A percentile compares a stretch with the other conserved stretches of the same genome.
These are phyloP conservation scores for Candida pseudofarinosa DNA, from an alignment of 805 yeast species.

Conservation along the genomic window DNA sequence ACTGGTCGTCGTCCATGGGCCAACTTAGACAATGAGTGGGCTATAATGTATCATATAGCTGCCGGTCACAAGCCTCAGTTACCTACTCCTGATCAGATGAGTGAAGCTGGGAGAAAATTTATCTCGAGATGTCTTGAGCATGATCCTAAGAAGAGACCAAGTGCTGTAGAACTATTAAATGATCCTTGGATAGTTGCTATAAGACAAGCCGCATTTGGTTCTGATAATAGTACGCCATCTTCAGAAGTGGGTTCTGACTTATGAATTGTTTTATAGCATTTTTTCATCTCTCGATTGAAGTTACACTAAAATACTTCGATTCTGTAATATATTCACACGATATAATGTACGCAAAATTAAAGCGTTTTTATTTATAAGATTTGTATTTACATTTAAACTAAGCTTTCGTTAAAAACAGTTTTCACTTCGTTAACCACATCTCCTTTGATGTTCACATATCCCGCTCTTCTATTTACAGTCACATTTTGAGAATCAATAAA, in stretches of 20 bases:
- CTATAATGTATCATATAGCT: slow-evolving; percentile 97
- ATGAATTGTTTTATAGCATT: too few species aligned
- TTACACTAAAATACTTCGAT: background rate
- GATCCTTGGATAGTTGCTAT: slow-evolving; percentile 89
- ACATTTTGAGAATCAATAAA: slow-evolving; percentile 38
- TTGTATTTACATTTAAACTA: background rate
- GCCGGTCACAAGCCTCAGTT: slow-evolving; percentile 88
- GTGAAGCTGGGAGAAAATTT: slow-evolving; percentile 68
- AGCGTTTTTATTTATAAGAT: too few species aligned
- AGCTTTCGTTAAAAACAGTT: slow-evolving; percentile 19
- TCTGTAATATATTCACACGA: slow-evolving; percentile 2
- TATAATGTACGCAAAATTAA: background rate
- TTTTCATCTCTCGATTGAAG: too few species aligned
- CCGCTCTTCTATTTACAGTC: slow-evolving; percentile 28
- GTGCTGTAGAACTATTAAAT: slow-evolving; percentile 77
- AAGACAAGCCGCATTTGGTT: slow-evolving; percentile 62
- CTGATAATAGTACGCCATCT: slow-evolving; percentile 31
- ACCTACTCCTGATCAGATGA: slow-evolving; percentile 74
- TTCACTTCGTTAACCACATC: slow-evolving; percentile 31
- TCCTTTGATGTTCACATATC: slow-evolving; percentile 39
- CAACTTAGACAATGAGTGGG: slow-evolving; percentile 94
- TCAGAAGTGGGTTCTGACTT: slow-evolving; percentile 22
- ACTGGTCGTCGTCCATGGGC: slow-evolving; percentile 98
- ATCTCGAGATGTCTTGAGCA: slow-evolving; percentile 73
- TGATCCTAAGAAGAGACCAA: slow-evolving; percentile 74